These are phyloP conservation scores for Ulmus americana DNA, from an alignment of 331 rosid genomes.

Conservation along the genomic window DNA sequence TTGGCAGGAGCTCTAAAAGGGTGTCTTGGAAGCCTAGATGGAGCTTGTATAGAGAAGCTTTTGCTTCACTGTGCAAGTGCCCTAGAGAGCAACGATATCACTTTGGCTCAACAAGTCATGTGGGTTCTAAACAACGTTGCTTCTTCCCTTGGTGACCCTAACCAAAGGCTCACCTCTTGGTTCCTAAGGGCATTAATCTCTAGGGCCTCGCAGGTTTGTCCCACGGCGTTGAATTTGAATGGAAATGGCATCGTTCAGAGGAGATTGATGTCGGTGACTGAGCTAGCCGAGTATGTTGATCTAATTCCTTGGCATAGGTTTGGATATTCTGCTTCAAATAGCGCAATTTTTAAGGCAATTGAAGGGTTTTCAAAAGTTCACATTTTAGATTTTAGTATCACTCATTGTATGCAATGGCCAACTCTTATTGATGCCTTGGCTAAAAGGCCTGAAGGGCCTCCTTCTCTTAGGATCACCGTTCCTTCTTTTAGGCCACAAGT, in stretches of 20 bases:
- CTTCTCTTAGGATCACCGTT: slow-evolving; percentile 65
- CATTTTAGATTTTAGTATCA: slow-evolving; percentile 75
- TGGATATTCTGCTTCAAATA: slow-evolving; percentile 78
- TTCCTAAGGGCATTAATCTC: slow-evolving; percentile 79
- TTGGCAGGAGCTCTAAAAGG: slow-evolving; percentile 71
- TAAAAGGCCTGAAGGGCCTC: slow-evolving; percentile 75
- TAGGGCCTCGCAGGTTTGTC: slow-evolving; percentile 68
- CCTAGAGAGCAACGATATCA: slow-evolving; percentile 73
- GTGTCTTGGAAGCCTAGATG: slow-evolving; percentile 81
- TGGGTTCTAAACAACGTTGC: slow-evolving; percentile 97
- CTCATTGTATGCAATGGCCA: slow-evolving; percentile 97
- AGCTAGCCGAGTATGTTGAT: slow-evolving; percentile 89
- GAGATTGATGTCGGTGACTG: slow-evolving; percentile 72
- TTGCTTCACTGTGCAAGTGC: slow-evolving; percentile 83
- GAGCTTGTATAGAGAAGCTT: slow-evolving; percentile 83
- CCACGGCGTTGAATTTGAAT: slow-evolving; percentile 42
- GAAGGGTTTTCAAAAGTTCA: slow-evolving; percentile 59
- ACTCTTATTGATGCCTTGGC: slow-evolving; percentile 76
- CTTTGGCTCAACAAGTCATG: slow-evolving; percentile 93
- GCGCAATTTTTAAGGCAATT: slow-evolving; percentile 61
- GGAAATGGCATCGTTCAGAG: slow-evolving; percentile 42
- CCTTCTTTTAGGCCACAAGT: slow-evolving; percentile 68
- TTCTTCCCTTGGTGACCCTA: slow-evolving; percentile 74
- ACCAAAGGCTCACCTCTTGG: slow-evolving; percentile 88
- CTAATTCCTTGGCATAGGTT: slow-evolving; percentile 92